Conservation (phyloP, 495 filamentous ascomycete species). For the Cryomyces minteri region DNA sequence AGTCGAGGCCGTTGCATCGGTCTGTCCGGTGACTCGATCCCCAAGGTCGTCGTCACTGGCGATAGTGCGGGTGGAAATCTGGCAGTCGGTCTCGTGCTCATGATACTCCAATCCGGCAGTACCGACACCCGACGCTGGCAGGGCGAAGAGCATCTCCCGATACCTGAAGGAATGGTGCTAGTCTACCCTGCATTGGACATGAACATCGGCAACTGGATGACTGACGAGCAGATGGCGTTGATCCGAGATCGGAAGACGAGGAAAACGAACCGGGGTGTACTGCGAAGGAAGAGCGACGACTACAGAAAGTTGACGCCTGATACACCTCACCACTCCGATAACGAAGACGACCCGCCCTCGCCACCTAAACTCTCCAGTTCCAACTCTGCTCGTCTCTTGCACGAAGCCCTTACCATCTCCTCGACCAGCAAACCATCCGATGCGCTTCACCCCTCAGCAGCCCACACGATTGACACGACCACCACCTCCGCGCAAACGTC, state of each 20-base stretch:
- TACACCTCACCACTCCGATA: constrained; percentile 19
- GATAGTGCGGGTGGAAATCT: constrained; percentile 91
- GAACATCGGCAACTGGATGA: constrained; percentile 99
- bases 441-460: constrained; percentile 11
- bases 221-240: constrained; percentile 86
- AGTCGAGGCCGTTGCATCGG: constrained; percentile 69
- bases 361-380: not conserved
- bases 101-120: constrained; percentile 61
- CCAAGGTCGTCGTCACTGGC: constrained; percentile 65
- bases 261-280: constrained; percentile 54
- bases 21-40: constrained; percentile 48
- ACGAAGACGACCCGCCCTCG: constrained; percentile 16
- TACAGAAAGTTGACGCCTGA: constrained; percentile 39
- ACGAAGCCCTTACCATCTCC: constrained; percentile 6
- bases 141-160: constrained; percentile 43
- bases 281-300: constrained; percentile 60
- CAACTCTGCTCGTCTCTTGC: not conserved
- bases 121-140: constrained; percentile 35
- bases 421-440: constrained; percentile 1
- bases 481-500: constrained; percentile 16
- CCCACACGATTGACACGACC: constrained; percentile 7
- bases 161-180: constrained; percentile 65
- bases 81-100: constrained; percentile 62
- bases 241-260: constrained; percentile 70
- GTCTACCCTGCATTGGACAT: constrained; percentile 85